Conservation (phyloP, 192 early-diverging fungal species). For the Entomortierella parvispora region DNA sequence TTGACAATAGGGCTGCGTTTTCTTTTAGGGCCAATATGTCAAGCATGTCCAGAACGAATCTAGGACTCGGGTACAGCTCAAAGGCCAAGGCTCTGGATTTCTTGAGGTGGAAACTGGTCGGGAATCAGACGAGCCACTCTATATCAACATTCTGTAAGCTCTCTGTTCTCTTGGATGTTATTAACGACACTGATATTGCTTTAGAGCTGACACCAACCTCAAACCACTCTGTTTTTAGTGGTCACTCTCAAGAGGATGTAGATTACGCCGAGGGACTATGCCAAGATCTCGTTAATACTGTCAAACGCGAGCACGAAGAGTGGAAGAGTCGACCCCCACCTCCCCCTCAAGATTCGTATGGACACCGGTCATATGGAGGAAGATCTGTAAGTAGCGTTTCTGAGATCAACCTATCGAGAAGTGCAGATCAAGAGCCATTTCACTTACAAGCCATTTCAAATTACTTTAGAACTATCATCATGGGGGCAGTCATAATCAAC, state of each 20-base stretch:
- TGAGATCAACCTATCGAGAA: not conserved
- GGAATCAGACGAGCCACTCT: conserved; percentile 81
- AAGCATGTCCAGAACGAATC: conserved; percentile 90
- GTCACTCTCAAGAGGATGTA: conserved; percentile 71
- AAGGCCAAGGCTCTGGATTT: conserved; percentile 87
- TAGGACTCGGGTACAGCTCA: conserved; percentile 79
- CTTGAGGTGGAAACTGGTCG: conserved; percentile 68
- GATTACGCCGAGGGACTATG: conserved; percentile 75
- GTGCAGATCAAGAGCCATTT: not conserved
- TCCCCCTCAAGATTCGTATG: conserved; percentile 38
- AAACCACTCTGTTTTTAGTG: conserved; percentile 49
- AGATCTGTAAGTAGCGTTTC: conserved; percentile 30
- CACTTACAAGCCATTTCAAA: not conserved
- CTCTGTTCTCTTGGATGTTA: not conserved
- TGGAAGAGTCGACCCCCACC: conserved; percentile 50
- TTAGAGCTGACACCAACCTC: not conserved
- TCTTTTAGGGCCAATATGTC: conserved; percentile 67
- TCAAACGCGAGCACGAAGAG: conserved; percentile 74
- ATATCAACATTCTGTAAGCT: conserved; percentile 79
- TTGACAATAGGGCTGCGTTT: not conserved
- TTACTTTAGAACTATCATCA: not conserved
- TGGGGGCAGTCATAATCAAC: not conserved
- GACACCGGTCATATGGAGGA: conserved; percentile 32
- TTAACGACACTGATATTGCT: not conserved
- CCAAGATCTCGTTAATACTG: conserved; percentile 82